Conservation (phyloP, 2,329 filamentous ascomycete genomes). For the Emergomyces orientalis region DNA sequence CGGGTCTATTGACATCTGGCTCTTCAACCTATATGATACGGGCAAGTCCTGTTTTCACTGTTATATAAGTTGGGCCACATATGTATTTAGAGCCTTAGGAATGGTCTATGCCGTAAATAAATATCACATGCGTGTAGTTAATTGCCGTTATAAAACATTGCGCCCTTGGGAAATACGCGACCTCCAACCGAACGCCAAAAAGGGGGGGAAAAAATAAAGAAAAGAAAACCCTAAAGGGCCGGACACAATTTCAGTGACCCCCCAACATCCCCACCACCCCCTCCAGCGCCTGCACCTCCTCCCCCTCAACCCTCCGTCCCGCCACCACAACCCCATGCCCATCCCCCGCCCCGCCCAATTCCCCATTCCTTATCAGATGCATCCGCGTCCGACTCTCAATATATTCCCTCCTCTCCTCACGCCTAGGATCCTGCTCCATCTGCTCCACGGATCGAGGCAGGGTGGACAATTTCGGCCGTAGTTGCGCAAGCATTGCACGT, state of each 20-base stretch:
- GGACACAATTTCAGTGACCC: background rate
- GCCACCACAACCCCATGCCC: slow-evolving; percentile 29
- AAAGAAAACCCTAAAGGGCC: background rate
- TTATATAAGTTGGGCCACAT: too few relatives aligned
- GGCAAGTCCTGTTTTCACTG: too few relatives aligned
- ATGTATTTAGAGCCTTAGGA: too few relatives aligned
- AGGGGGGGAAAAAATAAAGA: background rate
- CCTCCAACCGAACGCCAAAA: background rate
- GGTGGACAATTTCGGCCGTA: slow-evolving; percentile 55
- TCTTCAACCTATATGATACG: too few relatives aligned
- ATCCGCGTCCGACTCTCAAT: slow-evolving; percentile 69
- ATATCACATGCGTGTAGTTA: background rate
- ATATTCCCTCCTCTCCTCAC: slow-evolving; percentile 66
- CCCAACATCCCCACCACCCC: slow-evolving; percentile 28
- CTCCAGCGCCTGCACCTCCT: slow-evolving; percentile 36
- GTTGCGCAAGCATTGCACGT: slow-evolving; percentile 56
- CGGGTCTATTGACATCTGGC: too few relatives aligned
- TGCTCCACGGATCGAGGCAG: slow-evolving; percentile 31
- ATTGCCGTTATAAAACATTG: background rate
- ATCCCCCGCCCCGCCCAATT: slow-evolving; percentile 26
- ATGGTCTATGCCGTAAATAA: background rate
- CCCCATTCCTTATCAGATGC: slow-evolving; percentile 56
- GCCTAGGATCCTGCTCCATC: slow-evolving; percentile 44
- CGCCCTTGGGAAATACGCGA: background rate
- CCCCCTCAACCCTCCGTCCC: slow-evolving; percentile 32